phyloP scores from a whole-genome alignment of 805 yeast species.

The Cyberlindnera mrakii region DNA sequence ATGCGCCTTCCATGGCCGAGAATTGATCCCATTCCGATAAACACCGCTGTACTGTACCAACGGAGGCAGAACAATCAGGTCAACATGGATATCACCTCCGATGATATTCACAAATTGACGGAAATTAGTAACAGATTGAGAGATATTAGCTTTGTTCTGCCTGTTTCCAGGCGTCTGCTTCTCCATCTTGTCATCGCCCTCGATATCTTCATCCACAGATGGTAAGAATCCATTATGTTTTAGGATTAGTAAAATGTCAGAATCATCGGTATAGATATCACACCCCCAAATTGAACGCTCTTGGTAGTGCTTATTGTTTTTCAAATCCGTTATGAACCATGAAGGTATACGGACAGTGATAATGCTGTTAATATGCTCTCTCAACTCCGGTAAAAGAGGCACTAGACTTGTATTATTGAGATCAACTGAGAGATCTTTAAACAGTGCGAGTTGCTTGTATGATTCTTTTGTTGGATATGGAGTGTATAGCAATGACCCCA shows the following conservation, averaged over 20 bases:
- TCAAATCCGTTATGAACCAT: conserved; percentile 19
- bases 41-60: conserved; percentile 60
- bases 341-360: conserved; percentile 25
- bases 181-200: conserved; percentile 10
- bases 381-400: conserved; percentile 27
- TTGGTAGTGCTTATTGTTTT: conserved; percentile 18
- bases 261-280: conserved; percentile 90
- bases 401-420: conserved; percentile 3
- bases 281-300: conserved; percentile 73
- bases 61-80: conserved; percentile 54
- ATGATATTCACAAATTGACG: conserved; percentile 23
- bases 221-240: conserved; percentile 68
- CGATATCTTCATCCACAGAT: conserved; percentile 24
- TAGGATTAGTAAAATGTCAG: conserved; percentile 71
- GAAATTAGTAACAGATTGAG: conserved; percentile 23
- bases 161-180: conserved; percentile 37
- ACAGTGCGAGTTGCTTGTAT: conserved; percentile 14
- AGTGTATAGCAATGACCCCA: conserved; percentile 55
- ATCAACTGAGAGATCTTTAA: conserved; percentile 4
- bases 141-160: conserved; percentile 25
- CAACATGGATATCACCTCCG: conserved; percentile 30
- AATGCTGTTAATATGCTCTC: conserved; percentile 36
- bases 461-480: conserved; percentile 46
- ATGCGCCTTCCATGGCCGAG: conserved; percentile 75
- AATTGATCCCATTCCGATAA: conserved; percentile 60